Percentiles rank a stretch among this genome's conserved stretches.
Evolutionary conservation across 495 filamentous ascomycete genomes (phyloP).

Genomic region (Aspergillus incahuasiensis): DNA sequence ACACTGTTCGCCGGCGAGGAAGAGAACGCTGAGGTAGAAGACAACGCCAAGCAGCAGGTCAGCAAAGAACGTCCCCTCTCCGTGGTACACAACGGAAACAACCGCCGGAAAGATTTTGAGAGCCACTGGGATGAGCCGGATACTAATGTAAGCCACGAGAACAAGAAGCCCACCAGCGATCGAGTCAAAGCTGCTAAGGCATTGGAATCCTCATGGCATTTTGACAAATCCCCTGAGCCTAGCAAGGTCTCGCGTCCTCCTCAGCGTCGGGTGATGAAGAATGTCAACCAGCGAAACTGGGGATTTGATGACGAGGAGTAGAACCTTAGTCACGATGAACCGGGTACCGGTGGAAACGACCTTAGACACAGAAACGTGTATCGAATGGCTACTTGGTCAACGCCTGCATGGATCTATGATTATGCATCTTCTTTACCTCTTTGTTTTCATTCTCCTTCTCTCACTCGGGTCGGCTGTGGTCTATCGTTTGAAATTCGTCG

Average conservation of each 20-base stretch:
- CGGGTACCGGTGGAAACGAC: neutral
- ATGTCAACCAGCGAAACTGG: conserved; percentile 22
- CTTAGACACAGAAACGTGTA: neutral
- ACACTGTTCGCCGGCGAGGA: conserved; percentile 57
- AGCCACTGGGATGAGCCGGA: conserved; percentile 59
- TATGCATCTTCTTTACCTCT: conserved; percentile 8
- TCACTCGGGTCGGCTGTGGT: no score
- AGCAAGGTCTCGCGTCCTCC: conserved; percentile 20
- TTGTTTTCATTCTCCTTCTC: no score
- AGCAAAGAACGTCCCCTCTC: conserved; percentile 41
- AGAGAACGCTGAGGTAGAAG: conserved; percentile 27
- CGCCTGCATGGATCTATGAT: conserved; percentile 18
- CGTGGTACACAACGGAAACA: conserved; percentile 60
- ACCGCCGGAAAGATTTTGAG: conserved; percentile 68
- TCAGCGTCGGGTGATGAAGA: conserved; percentile 16
- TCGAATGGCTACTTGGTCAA: conserved; percentile 12
- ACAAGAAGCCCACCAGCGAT: conserved; percentile 44
- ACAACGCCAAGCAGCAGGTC: conserved; percentile 21
- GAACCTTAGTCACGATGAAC: neutral
- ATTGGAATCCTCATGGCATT: conserved; percentile 64
- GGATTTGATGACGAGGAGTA: conserved; percentile 11
- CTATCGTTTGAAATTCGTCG: no score
- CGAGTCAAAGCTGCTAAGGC: conserved; percentile 46
- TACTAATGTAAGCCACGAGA: conserved; percentile 39
- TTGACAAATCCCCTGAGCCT: conserved; percentile 55